Evolutionary conservation across 345 rosid species (phyloP), one percentile per base, ranked within the genome.

Genomic region (Draba incana): DNA sequence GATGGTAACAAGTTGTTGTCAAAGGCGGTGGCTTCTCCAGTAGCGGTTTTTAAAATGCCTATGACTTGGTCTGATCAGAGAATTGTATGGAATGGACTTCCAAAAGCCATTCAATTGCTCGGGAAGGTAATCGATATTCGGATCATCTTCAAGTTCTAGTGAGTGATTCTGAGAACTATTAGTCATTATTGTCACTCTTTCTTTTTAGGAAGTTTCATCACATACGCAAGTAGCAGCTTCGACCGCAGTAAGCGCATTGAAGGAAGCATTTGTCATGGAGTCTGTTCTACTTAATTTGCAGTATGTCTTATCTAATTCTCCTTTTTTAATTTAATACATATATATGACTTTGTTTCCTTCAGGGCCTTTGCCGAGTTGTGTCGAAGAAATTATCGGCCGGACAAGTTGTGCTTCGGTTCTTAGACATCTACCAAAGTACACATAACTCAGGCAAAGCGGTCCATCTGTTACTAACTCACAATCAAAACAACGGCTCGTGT

Each of bases 201-300:
- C 37, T 24, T 77, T 58, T 62, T 70, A 78, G 88, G 77, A 74
- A 62, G 77, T 71, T 58, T 65, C 73, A 48, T 70, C 57, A 16
- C 71, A 70, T 45, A 75, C 56, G 64, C 75, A 77, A 69, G 76
- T 45, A 55, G 79, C 81, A 35, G 75, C 64, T 50, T 51, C 73
- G 47, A 57, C 83, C 4, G 84, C 84, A 8, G 70, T 64, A 45
- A 67, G 41, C 2, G 77, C 79, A n/a, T 28, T 78, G 14, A 84
- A 84, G 74, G 84, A 76, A 70, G 80, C 85, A 60, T 82, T 79
- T 1, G 78, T 71, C 54, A 59, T 57, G 55, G 80, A 84, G 53
- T 71, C 60, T 27, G 72, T 84, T 46, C 55, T 82, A 56, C 52
- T 27, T 9, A 76, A 72, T 72, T 37, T 82, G 55, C 79, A 74